Evolutionary conservation across 2,329 filamentous ascomycete species (phyloP).

Genomic region (Alternaria dauci): DNA sequence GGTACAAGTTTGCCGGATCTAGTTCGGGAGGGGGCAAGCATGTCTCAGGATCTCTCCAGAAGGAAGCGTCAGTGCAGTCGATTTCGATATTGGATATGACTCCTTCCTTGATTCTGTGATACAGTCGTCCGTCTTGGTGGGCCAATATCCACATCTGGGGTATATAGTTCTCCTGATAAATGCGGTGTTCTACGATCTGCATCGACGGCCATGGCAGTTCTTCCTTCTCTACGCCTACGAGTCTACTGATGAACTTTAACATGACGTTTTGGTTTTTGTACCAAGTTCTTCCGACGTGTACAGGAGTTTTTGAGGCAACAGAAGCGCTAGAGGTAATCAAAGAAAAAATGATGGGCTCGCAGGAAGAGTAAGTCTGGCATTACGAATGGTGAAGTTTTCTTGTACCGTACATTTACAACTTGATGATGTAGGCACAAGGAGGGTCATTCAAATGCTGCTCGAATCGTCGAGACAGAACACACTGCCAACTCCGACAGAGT

Average conservation of each 20-base stretch:
- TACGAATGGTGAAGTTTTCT: background rate
- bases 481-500: background rate
- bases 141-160: background rate
- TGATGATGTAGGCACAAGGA: background rate
- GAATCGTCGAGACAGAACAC: background rate
- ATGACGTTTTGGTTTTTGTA: background rate
- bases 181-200: background rate
- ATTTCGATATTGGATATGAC: background rate
- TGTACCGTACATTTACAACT: background rate
- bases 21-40: background rate
- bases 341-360: background rate
- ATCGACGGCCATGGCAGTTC: background rate
- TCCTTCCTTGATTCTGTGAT: background rate
- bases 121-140: background rate
- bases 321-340: background rate
- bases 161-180: background rate
- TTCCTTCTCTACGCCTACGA: background rate
- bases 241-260: background rate
- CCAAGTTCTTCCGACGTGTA: rapidly evolving
- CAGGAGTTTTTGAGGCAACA: rapidly evolving
- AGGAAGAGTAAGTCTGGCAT: background rate
- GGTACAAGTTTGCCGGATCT: background rate
- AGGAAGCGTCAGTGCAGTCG: background rate
- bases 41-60: background rate
- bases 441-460: background rate